These are phyloP conservation scores for Cutaneotrichosporon sp. DNA, from an alignment of 1,284 basidiomycete genomes.

Conservation along the genomic window DNA sequence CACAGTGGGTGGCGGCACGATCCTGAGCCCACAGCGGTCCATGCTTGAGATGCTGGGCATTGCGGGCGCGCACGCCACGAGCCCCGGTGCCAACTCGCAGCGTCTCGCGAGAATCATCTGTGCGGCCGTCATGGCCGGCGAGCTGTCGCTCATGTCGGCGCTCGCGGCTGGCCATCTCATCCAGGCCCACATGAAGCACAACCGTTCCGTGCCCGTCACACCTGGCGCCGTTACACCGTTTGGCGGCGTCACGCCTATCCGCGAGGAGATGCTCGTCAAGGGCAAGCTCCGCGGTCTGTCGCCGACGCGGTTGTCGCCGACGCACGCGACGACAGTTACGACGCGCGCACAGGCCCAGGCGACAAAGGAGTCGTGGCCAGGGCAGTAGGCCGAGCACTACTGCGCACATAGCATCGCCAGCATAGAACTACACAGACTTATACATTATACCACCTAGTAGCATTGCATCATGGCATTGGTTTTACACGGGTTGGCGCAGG, in stretches of 20 bases:
- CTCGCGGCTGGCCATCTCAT: conserved; percentile 88
- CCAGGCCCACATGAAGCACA: conserved; percentile 67
- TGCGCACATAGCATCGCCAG: no score
- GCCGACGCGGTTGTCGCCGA: conserved; percentile 3
- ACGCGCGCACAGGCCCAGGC: neutral
- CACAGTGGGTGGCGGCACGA: conserved; percentile 92
- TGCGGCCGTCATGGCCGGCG: conserved; percentile 89
- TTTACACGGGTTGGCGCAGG: no score
- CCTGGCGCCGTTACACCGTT: conserved; percentile 41
- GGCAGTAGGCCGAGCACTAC: neutral
- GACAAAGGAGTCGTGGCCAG: neutral
- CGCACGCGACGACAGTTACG: neutral
- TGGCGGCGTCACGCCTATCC: conserved; percentile 32
- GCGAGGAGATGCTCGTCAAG: conserved; percentile 24
- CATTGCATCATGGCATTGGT: neutral
- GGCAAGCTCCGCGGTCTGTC: conserved; percentile 12
- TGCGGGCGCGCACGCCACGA: conserved; percentile 72
- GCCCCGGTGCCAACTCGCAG: conserved; percentile 81
- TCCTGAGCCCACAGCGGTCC: conserved; percentile 79
- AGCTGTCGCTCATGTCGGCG: conserved; percentile 79
- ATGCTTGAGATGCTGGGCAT: conserved; percentile 89
- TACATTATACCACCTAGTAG: neutral
- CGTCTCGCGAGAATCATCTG: conserved; percentile 80
- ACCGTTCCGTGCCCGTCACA: conserved; percentile 43
- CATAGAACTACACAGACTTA: neutral